Evolutionary conservation across 2,329 filamentous ascomycete genomes (phyloP), one percentile per base, ranked within the genome.

Genomic region (Fusarium nurragi): DNA sequence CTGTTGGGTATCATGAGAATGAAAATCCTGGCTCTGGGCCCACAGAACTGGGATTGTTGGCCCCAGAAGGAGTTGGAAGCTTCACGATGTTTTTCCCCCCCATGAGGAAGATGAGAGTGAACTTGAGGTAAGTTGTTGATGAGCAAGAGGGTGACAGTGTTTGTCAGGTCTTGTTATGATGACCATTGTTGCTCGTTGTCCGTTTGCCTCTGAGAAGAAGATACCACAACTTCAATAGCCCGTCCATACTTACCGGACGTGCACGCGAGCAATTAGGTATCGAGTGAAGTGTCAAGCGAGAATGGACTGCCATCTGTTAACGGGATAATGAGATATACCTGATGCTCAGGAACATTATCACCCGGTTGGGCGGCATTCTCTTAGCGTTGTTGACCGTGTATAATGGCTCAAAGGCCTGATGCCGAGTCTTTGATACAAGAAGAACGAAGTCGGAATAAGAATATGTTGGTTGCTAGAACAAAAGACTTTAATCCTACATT

Each of bases 301-400:
- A 56, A 23, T 18, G 9, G 18, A 19, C 19, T 54, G 30, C 21
- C n/a, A 22, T 25, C 13, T 5, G 11, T 36, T 26, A 11, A 14
- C 22, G 28, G 5, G 21, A 59, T 25, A 19, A 38, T 41, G 30
- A 10, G 16, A 51, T 65, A n/a, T 62, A 13, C 38, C 65, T 67
- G 64, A 67, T 58, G 47, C 60, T 67, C 55, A 67, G 60, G 55
- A 65, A 67, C 21, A 65, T 34, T 57, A 38, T 66, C 63, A 63
- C 28, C 25, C 41, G 46, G 19, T 64, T 54, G 34, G 22, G 38
- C 18, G 10, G 36, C 16, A 53, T 59, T 36, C 25, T 30, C 22
- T n/a, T 18, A 21, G 3, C 26, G 23, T 5, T 23, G 12, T n/a
- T 32, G 23, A 50, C 26, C n/a, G 4, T 30, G 4, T 30, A 49